Base-by-base conservation (phyloP, 345 rosid genomes). In the Salix arbutifolia region DNA sequence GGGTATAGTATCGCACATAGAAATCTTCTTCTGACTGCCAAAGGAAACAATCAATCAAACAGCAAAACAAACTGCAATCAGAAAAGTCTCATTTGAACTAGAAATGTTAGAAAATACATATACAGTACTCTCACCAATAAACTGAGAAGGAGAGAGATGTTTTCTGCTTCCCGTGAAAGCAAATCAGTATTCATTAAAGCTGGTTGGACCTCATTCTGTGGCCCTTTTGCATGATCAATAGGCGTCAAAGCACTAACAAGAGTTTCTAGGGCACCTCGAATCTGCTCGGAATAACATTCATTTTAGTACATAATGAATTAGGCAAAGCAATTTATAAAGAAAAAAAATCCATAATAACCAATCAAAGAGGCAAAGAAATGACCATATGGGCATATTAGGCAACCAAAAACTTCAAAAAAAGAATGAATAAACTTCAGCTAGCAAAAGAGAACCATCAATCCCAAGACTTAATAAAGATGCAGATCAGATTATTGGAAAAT, bases 151-250 rank as follows among this genome's bases (percentile, higher is more conserved):
- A 96, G 97, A 64, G 98, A 92, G 72, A 96, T 91, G 81, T 90
- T 91, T 72, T 96, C 99, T 30, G 94, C 90, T 83, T 96, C 99
- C 82, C 87, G 89, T 40, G 99, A 91, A 71, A 96, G 93, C 82
- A 94, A 86, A 90, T 96, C 98, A 5, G 98, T 88, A 81, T 96
- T 96, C 98, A 92, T 96, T 77, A 89, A 83, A 84, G 98, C 94
- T 76, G 99, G 93, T 67, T 90, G 95, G 72, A 88, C 89, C 88
- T 91, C 98, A 76, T 88, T 88, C 70, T 88, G 87, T 62, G 83
- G 88, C 65, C 89, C 97, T 84, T 85, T 96, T 52, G 80, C 90
- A 79, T 93, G 92, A 87, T 90, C 92, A 14, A 94, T 81, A 37
- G 98, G 94, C 26, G 99, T 96, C 72, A 94, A 82, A 76, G 98